Base-by-base conservation (phyloP, 208 protist species). In the Acanthamoeba lenticulata region DNA sequence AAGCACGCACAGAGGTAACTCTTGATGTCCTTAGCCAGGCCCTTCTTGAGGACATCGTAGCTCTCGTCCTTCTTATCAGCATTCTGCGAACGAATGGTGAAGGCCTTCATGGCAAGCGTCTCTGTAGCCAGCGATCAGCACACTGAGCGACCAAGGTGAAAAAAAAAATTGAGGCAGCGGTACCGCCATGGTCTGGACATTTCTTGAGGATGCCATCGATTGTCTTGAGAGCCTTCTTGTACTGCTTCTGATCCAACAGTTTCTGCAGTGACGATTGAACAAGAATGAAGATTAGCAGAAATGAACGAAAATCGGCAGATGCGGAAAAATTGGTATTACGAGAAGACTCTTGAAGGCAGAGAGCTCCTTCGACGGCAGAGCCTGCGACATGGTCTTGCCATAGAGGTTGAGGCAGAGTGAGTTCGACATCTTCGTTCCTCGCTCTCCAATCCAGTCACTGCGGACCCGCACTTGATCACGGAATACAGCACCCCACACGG, bases 181-280 rank as follows among this genome's bases (percentile, higher is more conserved):
- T 83, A 83, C 72, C 72, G 1, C 81, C 81, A 34, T 90, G 81
- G 52, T 90, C 81, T 2, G 49, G 49, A 19, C 44, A 57, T 65
- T 90, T 90, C 81, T 90, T 90, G 81, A 90, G 81, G n/a, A 90
- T 67, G n/a, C 34, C 81, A 1, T 90, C 81, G 34, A 57, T 67
- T 9, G 81, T 55, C 47, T 90, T 90, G 17, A 90, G 42, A 1
- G 81, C 81, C 81, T 90, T 90, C 49, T 90, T 90, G 49, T 90
- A 42, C 32, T 90, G 81, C 32, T 90, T 90, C 81, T 40, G 24
- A 42, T 90, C 81, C 49, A 90, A 24, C n/a, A 90, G 81, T 65
- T 90, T 90, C 81, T 90, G 72, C 72, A 83, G 72, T 83, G 72
- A 7, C 9, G 29, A 3, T 29, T 29, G 29, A 77, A 17, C 74